Evolutionary conservation across 331 rosid species (phyloP).

Genomic region (Prunus yedoensis): DNA sequence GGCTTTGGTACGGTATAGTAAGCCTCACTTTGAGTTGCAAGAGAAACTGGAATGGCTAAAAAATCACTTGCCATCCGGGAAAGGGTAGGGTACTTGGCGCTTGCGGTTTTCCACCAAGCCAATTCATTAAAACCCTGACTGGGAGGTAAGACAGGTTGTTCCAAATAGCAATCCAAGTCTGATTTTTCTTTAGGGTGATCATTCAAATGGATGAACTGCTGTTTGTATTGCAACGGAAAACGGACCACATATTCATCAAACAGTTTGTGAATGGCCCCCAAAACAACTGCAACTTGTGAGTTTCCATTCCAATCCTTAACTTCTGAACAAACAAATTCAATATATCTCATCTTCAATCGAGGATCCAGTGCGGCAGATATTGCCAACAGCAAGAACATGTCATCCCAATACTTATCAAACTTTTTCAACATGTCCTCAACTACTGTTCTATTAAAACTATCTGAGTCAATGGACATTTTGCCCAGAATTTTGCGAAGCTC

Average conservation of each 20-base stretch:
- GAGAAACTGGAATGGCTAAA: slow-evolving; percentile 5
- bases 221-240: neutral
- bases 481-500: neutral
- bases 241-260: slow-evolving; percentile 2
- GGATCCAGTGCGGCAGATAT: slow-evolving; percentile 13
- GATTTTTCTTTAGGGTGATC: neutral
- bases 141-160: neutral
- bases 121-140: neutral
- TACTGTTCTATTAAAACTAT: neutral
- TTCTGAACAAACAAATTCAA: slow-evolving; percentile 9
- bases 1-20: neutral
- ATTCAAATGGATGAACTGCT: slow-evolving; percentile 4
- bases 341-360: slow-evolving; percentile 18
- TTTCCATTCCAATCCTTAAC: neutral
- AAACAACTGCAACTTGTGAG: slow-evolving; percentile 7
- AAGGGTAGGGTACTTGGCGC: slow-evolving; percentile 1
- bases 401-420: slow-evolving; percentile 6
- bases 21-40: neutral
- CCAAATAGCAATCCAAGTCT: slow-evolving; percentile 9
- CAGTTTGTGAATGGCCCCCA: neutral
- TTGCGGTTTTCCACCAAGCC: slow-evolving; percentile 10
- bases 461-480: neutral
- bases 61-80: slow-evolving; percentile 14
- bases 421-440: slow-evolving; percentile 3
- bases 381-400: slow-evolving; percentile 15